phyloP scores from a whole-genome alignment of 2,329 filamentous ascomycete genomes.

The Metarhizium rileyi region DNA sequence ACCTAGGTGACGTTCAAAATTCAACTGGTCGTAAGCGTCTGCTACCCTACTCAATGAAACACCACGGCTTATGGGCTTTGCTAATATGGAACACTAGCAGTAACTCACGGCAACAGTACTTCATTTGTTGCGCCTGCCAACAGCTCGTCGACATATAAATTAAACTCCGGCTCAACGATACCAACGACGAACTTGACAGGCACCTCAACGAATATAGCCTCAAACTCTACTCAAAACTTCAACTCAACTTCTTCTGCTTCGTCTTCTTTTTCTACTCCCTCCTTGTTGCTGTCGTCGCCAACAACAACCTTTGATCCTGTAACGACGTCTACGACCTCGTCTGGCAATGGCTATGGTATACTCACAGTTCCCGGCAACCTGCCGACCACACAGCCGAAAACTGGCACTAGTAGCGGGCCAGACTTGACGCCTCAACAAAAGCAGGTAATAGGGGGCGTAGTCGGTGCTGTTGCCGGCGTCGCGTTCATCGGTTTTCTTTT shows the following conservation, averaged over 20 bases:
- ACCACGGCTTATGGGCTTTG: neutral
- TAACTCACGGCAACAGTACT: slow-evolving; percentile 5
- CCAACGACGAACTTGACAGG: neutral
- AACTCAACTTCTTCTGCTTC: slow-evolving; percentile 3
- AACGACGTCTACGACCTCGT: neutral
- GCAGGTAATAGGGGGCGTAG: slow-evolving; percentile 44
- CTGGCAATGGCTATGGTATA: neutral
- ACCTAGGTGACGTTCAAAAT: slow-evolving; percentile 12
- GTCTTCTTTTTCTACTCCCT: neutral
- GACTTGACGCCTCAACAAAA: slow-evolving; percentile 23
- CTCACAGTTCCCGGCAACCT: neutral
- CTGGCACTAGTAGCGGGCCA: slow-evolving; percentile 12
- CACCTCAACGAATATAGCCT: neutral
- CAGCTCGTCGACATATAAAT: slow-evolving; percentile 4
- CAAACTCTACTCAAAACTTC: slow-evolving; percentile 1
- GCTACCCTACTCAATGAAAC: neutral
- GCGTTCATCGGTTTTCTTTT: slow-evolving; percentile 46
- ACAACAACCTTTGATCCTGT: too few relatives aligned
- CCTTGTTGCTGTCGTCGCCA: neutral
- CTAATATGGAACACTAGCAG: neutral
- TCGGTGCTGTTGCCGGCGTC: slow-evolving; percentile 48
- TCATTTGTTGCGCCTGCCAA: slow-evolving; percentile 2
- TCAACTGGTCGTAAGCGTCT: slow-evolving; percentile 14
- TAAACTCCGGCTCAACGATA: neutral
- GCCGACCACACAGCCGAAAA: neutral